These are phyloP conservation scores for Mucuna pruriens DNA, from an alignment of 306 rosid genomes.

Conservation along the genomic window DNA sequence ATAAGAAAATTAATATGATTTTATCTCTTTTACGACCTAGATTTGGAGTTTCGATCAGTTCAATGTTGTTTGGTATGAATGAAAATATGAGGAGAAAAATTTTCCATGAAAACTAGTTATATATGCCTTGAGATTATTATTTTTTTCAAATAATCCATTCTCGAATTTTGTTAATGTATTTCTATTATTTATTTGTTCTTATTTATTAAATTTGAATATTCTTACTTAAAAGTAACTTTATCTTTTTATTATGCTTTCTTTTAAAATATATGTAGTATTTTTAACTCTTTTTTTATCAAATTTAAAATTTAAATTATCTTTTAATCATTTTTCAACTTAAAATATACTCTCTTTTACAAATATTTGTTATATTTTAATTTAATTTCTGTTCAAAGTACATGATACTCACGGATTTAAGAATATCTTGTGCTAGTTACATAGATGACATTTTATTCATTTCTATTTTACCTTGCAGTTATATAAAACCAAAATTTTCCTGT, in stretches of 20 bases:
- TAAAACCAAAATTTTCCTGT: background rate
- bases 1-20: background rate
- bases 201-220: background rate
- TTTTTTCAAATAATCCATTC: background rate
- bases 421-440: background rate
- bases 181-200: too few species aligned
- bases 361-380: background rate
- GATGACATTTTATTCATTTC: background rate
- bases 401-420: background rate
- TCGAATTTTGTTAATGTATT: background rate
- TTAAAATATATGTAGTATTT: too few species aligned
- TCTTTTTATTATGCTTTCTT: too few species aligned
- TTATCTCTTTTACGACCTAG: too few species aligned
- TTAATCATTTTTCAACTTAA: background rate
- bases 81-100: too few species aligned
- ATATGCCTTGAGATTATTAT: too few species aligned
- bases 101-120: too few species aligned
- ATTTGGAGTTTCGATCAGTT: too few species aligned
- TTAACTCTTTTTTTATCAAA: background rate
- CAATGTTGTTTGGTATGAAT: too few species aligned
- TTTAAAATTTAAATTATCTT: background rate
- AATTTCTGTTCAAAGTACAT: background rate
- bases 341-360: background rate
- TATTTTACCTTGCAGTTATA: background rate
- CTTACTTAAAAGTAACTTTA: background rate